A percentile compares a stretch with the other conserved stretches of the same genome.
Conservation (phyloP, 2,329 filamentous ascomycete genomes). For the Alternaria atra region DNA sequence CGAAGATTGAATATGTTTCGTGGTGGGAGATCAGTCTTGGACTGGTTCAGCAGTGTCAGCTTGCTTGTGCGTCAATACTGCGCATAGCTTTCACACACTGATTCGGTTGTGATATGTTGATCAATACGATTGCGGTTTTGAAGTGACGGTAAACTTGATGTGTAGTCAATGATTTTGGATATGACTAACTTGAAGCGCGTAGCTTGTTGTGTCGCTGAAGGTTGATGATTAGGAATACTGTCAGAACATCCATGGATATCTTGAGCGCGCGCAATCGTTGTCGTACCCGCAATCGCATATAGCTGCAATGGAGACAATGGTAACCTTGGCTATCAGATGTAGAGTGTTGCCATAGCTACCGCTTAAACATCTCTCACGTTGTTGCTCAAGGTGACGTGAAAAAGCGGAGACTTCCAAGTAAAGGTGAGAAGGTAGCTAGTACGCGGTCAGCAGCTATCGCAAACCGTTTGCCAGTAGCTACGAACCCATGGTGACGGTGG, state of each 20-base stretch:
- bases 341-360: background rate
- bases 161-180: background rate
- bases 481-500: background rate
- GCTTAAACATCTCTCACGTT: background rate
- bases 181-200: too few relatives aligned
- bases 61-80: too few relatives aligned
- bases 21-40: too few relatives aligned
- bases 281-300: background rate
- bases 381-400: background rate
- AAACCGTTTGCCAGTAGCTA: background rate
- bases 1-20: background rate
- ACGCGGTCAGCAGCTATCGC: background rate
- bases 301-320: background rate
- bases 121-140: too few relatives aligned
- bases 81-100: too few relatives aligned
- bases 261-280: too few relatives aligned
- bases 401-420: slow-evolving; percentile 8
- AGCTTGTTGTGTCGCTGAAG: too few relatives aligned
- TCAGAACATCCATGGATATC: too few relatives aligned
- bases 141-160: background rate
- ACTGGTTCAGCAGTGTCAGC: too few relatives aligned
- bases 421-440: slow-evolving; percentile 3
- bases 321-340: background rate
- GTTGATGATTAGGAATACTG: too few relatives aligned
- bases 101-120: too few relatives aligned